Evolutionary conservation across 2,329 filamentous ascomycete species (phyloP), one percentile per base, ranked within the genome.

Genomic region (Diaporthe capsici): DNA sequence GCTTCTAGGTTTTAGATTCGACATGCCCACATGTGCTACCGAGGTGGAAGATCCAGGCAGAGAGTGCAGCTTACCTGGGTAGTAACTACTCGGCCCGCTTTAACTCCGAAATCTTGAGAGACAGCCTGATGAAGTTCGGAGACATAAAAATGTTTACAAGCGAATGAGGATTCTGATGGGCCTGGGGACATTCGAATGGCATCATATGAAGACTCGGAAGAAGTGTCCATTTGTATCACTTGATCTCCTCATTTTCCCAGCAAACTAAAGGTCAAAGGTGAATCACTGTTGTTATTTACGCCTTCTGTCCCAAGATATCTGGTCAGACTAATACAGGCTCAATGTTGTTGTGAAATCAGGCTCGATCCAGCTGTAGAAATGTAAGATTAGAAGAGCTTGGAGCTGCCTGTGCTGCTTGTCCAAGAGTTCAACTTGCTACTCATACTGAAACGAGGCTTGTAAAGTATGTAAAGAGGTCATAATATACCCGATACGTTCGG

Each of bases 371-470:
- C 0, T 20, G 3, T 8, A 3, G 0, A 20, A 39, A 15, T 12
- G 3, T 39, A 39, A 31, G 4, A 4, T 31, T 31, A 4, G 4
- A 31, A 31, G 4, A 31, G 28, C 28, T 4, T 31, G 28, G 4
- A 31, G 3, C 4, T 4, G 28, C 4, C 28, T 31, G 28, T 4
- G 4, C 4, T 44, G 42, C 42, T 15, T 20, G 17, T 20, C 42
- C 1, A 44, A 20, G 4, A 17, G 17, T 0, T 0, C 25, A 28
- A 28, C 5, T 0, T 7, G 0, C 37, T 39, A 39, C 1, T 39
- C 3, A 5, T 39, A 3, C 37, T 39, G 37, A 39, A 39, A 39
- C 37, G 4, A 13, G 37, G 37, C 37, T 39, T 39, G 37, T 13
- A 39, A 39, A 34, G 34, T 34, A 10, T 9, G 34, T 8, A 34